Evolutionary conservation across 352 stramenopile genomes (phyloP).

Genomic region (Phytophthora pinifolia): DNA sequence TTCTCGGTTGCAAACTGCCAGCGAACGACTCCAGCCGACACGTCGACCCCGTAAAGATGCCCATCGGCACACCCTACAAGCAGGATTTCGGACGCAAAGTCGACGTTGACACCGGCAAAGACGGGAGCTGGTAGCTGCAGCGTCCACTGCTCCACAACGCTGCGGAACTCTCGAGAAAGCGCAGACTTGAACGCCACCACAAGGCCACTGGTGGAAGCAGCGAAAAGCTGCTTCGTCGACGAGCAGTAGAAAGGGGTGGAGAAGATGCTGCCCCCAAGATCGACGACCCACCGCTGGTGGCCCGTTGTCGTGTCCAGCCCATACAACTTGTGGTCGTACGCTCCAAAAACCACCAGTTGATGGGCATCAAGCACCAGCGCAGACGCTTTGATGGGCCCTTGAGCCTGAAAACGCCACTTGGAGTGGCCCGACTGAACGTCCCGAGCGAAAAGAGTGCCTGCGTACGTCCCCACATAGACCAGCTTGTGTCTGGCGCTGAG

Average conservation of each 20-base stretch:
- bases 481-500: conserved; percentile 31
- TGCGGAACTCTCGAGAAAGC: conserved; percentile 3
- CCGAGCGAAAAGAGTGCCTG: conserved; percentile 47
- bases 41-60: conserved; percentile 38
- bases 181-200: conserved; percentile 24
- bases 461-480: conserved; percentile 60
- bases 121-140: conserved; percentile 45
- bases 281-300: conserved; percentile 22
- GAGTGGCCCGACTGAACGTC: conserved; percentile 30
- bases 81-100: conserved; percentile 20
- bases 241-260: conserved; percentile 38
- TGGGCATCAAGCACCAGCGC: conserved; percentile 44
- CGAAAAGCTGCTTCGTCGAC: conserved; percentile 28
- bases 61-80: conserved; percentile 55
- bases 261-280: conserved; percentile 51
- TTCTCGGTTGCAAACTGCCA: conserved; percentile 49
- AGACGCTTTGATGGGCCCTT: conserved; percentile 51
- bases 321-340: conserved; percentile 56
- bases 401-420: conserved; percentile 38
- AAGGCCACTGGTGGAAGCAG: conserved; percentile 43
- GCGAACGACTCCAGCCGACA: conserved; percentile 18
- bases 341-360: conserved; percentile 43
- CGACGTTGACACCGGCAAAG: conserved; percentile 50
- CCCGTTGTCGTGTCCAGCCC: conserved; percentile 32
- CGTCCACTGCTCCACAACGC: conserved; percentile 18